phyloP scores from a whole-genome alignment of 1,284 basidiomycete genomes.

The Ganoderma lingzhi region DNA sequence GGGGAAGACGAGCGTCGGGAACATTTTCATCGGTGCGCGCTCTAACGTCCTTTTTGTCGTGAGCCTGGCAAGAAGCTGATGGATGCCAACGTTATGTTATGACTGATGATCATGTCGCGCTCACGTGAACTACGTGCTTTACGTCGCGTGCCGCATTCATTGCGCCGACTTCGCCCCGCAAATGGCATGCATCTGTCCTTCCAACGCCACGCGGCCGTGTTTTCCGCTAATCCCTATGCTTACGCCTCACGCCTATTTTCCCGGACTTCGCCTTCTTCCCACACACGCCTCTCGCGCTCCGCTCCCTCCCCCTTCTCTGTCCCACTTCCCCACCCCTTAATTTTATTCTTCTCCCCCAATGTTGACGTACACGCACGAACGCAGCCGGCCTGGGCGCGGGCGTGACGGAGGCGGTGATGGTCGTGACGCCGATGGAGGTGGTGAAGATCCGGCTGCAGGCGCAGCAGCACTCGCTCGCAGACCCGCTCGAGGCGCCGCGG shows the following conservation, averaged over 20 bases:
- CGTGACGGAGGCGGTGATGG: conserved; percentile 91
- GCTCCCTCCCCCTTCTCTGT: background rate
- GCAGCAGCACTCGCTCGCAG: conserved; percentile 96
- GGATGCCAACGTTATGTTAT: too few relatives aligned
- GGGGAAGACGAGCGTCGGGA: conserved; percentile 78
- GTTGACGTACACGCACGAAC: background rate
- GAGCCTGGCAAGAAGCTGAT: background rate
- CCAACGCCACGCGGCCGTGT: background rate
- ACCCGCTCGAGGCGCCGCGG: conserved; percentile 92
- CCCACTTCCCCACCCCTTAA: background rate
- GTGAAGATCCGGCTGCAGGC: conserved; percentile 99
- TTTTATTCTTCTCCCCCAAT: background rate
- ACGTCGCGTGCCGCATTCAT: background rate
- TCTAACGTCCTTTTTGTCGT: background rate
- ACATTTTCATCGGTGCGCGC: conserved; percentile 79
- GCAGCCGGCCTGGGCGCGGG: conserved; percentile 87
- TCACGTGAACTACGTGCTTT: conserved; percentile 2
- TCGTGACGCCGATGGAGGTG: conserved; percentile 99
- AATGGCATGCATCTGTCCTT: background rate
- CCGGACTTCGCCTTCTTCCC: background rate
- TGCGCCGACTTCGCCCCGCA: background rate
- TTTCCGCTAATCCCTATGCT: background rate
- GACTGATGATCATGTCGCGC: background rate
- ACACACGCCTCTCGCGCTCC: background rate
- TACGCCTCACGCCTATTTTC: background rate